Conservation (phyloP, 1,284 basidiomycete genomes). For the Melampsora larici-populina region DNA sequence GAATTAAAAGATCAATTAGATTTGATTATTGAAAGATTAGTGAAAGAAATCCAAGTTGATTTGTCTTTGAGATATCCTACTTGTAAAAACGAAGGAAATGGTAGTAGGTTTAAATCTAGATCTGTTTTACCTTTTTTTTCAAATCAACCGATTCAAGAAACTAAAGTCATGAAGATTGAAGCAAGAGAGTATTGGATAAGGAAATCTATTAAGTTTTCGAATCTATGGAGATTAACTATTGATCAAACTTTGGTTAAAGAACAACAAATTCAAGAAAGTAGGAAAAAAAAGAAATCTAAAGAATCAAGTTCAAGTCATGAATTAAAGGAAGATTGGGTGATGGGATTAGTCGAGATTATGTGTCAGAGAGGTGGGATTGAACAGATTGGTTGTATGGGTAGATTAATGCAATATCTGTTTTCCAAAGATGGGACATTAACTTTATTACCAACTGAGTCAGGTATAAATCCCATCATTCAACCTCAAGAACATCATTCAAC, state of each 20-base stretch:
- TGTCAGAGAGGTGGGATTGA: slow-evolving; percentile 38
- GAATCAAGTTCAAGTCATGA: background rate
- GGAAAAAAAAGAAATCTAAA: too few species aligned
- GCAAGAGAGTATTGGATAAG: slow-evolving; percentile 34
- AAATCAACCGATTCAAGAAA: slow-evolving; percentile 9
- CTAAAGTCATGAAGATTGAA: slow-evolving; percentile 15
- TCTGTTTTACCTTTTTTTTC: slow-evolving; percentile 30
- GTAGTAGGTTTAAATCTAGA: background rate
- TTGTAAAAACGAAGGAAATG: background rate
- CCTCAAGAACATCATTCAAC: background rate
- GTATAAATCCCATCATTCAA: background rate
- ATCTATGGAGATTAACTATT: background rate
- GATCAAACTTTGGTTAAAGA: too few species aligned
- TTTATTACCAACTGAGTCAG: background rate
- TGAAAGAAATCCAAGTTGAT: slow-evolving; percentile 15
- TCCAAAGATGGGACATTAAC: slow-evolving; percentile 10
- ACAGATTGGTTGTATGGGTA: slow-evolving; percentile 14
- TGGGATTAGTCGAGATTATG: slow-evolving; percentile 21
- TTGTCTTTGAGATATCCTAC: slow-evolving; percentile 23
- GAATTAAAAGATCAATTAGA: slow-evolving; percentile 8
- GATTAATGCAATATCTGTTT: slow-evolving; percentile 23
- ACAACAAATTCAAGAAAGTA: too few species aligned
- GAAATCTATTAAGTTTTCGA: slow-evolving; percentile 7
- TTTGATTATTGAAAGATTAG: slow-evolving; percentile 3
- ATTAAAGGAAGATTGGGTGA: slow-evolving; percentile 31